Percentiles rank a stretch among this genome's conserved stretches.
These are phyloP conservation scores for Cladosporium sp. DNA, from an alignment of 2,329 filamentous ascomycete genomes.

Conservation along the genomic window DNA sequence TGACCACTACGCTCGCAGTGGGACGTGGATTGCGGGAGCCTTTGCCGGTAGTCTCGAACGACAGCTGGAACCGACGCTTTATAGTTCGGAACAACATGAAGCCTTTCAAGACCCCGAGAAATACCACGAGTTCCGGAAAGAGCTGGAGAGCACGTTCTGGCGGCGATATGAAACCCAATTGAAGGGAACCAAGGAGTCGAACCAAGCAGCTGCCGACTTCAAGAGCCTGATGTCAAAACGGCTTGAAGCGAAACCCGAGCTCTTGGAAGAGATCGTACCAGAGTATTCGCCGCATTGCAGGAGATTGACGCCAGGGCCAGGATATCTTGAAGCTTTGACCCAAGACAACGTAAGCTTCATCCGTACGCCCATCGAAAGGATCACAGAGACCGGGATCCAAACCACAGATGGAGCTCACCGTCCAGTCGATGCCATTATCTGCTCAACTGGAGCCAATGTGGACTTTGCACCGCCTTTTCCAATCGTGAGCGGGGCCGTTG, in stretches of 20 bases:
- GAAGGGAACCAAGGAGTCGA: slow-evolving; percentile 33
- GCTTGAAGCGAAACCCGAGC: slow-evolving; percentile 32
- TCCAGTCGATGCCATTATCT: slow-evolving; percentile 40
- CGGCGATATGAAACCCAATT: slow-evolving; percentile 39
- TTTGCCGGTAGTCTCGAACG: slow-evolving; percentile 50
- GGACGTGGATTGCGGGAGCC: slow-evolving; percentile 63
- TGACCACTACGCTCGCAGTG: slow-evolving; percentile 61
- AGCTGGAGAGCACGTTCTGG: slow-evolving; percentile 55
- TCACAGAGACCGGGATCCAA: slow-evolving; percentile 36
- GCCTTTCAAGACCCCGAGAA: slow-evolving; percentile 56
- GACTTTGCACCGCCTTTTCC: slow-evolving; percentile 31
- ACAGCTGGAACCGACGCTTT: slow-evolving; percentile 52
- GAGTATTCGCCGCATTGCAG: slow-evolving; percentile 42
- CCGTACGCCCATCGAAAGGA: slow-evolving; percentile 36
- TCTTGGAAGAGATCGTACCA: slow-evolving; percentile 37
- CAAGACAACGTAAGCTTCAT: slow-evolving; percentile 44
- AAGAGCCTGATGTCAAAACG: slow-evolving; percentile 37
- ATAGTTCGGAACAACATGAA: slow-evolving; percentile 49
- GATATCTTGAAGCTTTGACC: slow-evolving; percentile 35
- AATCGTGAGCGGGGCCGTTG: slow-evolving; percentile 22
- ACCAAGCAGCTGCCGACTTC: slow-evolving; percentile 32
- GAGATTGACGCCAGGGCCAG: slow-evolving; percentile 42
- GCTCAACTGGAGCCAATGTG: slow-evolving; percentile 38
- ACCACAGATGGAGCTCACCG: slow-evolving; percentile 35
- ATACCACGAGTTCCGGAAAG: slow-evolving; percentile 49